phyloP scores from a whole-genome alignment of 148 eudicot genomes.

The Chenopodium suecicum region DNA sequence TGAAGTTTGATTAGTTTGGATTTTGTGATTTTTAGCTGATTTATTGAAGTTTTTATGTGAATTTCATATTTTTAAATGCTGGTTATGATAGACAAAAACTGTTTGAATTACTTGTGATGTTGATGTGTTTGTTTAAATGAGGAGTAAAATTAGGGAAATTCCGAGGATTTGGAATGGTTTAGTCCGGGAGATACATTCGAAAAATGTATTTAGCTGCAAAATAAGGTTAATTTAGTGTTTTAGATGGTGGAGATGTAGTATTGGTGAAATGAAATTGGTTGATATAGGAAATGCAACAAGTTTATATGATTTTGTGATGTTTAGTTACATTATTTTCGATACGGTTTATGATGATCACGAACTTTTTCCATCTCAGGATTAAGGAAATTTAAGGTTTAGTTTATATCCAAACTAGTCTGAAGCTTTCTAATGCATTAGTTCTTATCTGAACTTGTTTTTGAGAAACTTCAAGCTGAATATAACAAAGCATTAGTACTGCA shows the following conservation, averaged over 20 bases:
- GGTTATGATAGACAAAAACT: no score
- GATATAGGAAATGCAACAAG: background rate
- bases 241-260: background rate
- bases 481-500: background rate
- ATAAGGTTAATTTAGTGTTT: background rate
- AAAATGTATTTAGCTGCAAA: background rate
- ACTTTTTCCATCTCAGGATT: background rate
- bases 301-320: background rate
- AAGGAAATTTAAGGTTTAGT: background rate
- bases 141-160: background rate
- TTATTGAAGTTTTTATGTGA: background rate
- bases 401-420: background rate
- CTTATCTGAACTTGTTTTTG: background rate
- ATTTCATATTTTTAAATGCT: no score
- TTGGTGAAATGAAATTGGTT: slow-evolving; percentile 1
- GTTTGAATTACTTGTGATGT: background rate
- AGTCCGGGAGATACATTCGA: background rate
- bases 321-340: background rate
- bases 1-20: background rate
- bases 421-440: background rate
- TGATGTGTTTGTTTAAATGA: background rate
- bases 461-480: background rate
- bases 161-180: background rate
- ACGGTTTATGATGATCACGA: background rate
- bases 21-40: background rate